Base-by-base conservation (phyloP, 805 yeast genomes). In the Kazachstania bromeliacearum region DNA sequence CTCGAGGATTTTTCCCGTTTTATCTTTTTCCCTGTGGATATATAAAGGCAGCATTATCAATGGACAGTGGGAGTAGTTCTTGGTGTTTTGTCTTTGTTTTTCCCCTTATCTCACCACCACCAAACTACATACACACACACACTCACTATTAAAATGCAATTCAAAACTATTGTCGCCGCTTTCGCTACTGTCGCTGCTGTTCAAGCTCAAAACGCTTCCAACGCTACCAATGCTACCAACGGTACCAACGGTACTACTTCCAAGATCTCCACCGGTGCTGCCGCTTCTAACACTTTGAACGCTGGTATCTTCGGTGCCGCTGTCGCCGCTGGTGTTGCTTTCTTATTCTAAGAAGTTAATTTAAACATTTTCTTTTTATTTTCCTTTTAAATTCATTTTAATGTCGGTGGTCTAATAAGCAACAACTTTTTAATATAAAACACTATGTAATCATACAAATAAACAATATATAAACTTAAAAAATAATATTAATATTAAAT, bases 221-320 rank as follows among this genome's bases (percentile, higher is more conserved):
- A 47, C 50, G 52, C 59, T 40, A 54, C 64, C 43, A 35, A 30
- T 17, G 66, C 67, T 52, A 56, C 64, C 39, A 34, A 28, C 31
- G 34, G 34, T 20, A n/a, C 38, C 14, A 27, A 27, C 26, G 33
- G 33, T 23, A 26, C 24, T 15, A 19, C 35, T 25, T 57, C 66
- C 35, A 35, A 30, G 20, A 35, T 56, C 48, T 60, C 68, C 29
- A 60, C 68, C 50, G 71, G 67, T 51, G 75, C 71, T 52, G 78
- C 73, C 53, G 67, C 62, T 45, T 61, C 70, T 49, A 68, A 66
- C 62, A 70, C 73, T 45, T 67, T 71, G 59, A 77, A 78, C 66
- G 81, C 85, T 59, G 79, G 82, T 67, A 74, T 77, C 59, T 66
- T 79, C 55, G 88, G 85, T 73, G 87, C 83, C 54, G 84, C 79